Percentiles rank a stretch among this genome's conserved stretches.
Evolutionary conservation across 1,139 yeast species (phyloP).

Genomic region (Scheffersomyces insectosa): DNA sequence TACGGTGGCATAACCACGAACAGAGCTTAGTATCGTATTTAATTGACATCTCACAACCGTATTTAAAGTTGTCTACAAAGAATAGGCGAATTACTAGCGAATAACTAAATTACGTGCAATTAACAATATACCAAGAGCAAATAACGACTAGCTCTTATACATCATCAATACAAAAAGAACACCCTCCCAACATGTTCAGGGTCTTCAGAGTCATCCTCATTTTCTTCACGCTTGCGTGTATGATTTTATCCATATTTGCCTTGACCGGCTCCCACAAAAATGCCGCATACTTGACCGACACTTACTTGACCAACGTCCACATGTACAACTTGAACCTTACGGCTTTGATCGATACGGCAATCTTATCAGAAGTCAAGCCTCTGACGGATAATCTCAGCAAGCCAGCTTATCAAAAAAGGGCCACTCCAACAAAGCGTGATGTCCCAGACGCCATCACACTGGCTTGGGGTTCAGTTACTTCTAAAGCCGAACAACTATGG

Average conservation of each 20-base stretch:
- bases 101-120: no score
- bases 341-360: constrained; percentile 23
- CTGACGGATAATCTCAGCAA: not conserved
- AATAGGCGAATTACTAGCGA: no score
- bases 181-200: constrained; percentile 25
- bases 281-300: constrained; percentile 33
- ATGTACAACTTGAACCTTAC: constrained; percentile 34
- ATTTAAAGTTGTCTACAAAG: no score
- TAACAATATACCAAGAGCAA: no score
- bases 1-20: no score
- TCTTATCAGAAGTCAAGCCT: not conserved
- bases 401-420: not conserved
- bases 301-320: constrained; percentile 42
- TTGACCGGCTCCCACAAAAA: constrained; percentile 44
- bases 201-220: constrained; percentile 37
- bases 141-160: no score
- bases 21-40: no score
- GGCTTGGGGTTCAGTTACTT: constrained; percentile 1
- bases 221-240: constrained; percentile 34
- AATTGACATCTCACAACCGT: no score
- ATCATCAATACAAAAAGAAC: not conserved
- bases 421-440: not conserved
- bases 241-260: constrained; percentile 40
- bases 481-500: constrained; percentile 4
- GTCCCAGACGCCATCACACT: not conserved